Evolutionary conservation across 495 filamentous ascomycete species (phyloP), one percentile per base, ranked within the genome.

Genomic region (Rhypophila decipiens): DNA sequence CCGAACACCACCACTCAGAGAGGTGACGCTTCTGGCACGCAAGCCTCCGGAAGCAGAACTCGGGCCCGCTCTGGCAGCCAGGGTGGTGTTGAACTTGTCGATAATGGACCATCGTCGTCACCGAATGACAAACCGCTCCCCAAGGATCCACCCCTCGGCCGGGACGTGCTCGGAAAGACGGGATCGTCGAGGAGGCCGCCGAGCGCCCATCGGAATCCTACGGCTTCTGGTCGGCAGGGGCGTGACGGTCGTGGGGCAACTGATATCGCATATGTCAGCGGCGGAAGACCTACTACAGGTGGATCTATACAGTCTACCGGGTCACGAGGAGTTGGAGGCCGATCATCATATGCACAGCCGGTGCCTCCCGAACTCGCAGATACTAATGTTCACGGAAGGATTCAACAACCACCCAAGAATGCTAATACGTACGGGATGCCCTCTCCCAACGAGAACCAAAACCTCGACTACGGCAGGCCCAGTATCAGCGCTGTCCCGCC

Each of bases 291-390:
- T 29, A 76, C 76, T 34, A 96, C 93, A 17, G 86, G 89, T 44
- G 86, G 80, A 34, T 94, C 90, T 2, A 83, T 91, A 76, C 76
- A 77, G 23, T 88, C 85, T 11, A 80, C 77, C 54, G 65, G 53
- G 46, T 77, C 77, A 43, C 71, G 67, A 52, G 72, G 83, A 33
- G 71, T 93, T 11, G 56, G 54, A 27, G 87, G 88, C 24, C 77
- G 89, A 51, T 85, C 86, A 42, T 94, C 88, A 42, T 96, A 98
- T 62, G 85, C 86, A 53, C 87, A 88, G 67, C 91, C 93, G 38
- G 80, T 85, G 56, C 87, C 87, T 45, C 90, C 93, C 24, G 84
- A 87, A 50, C 80, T 96, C 53, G 89, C 88, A 44, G 83, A 85
- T 61, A 90, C 89, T 33, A 96, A 94, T 72, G 91, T 82, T 29